Base-by-base conservation (phyloP, 805 yeast species). In the Grigorovia humatica region DNA sequence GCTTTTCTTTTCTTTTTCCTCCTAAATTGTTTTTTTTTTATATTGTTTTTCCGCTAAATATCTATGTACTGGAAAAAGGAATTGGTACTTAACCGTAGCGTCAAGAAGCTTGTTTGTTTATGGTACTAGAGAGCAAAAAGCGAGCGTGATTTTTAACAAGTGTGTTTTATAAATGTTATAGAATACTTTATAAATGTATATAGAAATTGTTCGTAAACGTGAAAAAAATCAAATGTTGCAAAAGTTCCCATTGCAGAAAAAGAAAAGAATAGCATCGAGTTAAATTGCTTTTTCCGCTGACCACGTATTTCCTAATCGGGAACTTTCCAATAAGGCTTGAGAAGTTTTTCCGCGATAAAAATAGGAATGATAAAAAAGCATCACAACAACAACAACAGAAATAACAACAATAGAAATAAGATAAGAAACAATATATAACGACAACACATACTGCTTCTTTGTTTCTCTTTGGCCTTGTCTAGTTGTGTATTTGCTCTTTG, bases 401-500 rank as follows among this genome's bases (percentile, higher is more conserved):
- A 78, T 68, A 47, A 87, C 63, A 0, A 82, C 78, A 15, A 80
- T 70, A 48, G 89, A 69, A 15, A 85, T 59, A 38, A 38, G 15
- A 38, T n/a, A n/a, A 38, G 8, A n/a, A 38, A 38, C 15, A 38
- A 15, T 8, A 85, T 74, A 63, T 89, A 81, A 38, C 85, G 77
- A 82, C 95, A 89, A 59, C 80, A 83, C 1, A 89, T 76, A 57
- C 82, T 80, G 51, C 73, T 69, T 57, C 76, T 75, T 64, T 88
- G 96, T 58, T 85, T 82, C 48, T 81, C 80, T 55, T 88, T 81
- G 5, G 96, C 96, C 59, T 80, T 81, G 9, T 66, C 67, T 48
- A 90, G 73, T 61, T 89, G 95, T 19, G 77, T 75, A 32, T 80
- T 76, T 0, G 96, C 96, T 50, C 76, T 76, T 51, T 81, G 83